These are phyloP conservation scores for Cardamine resedifolia DNA, from an alignment of 345 rosid species.

Conservation along the genomic window DNA sequence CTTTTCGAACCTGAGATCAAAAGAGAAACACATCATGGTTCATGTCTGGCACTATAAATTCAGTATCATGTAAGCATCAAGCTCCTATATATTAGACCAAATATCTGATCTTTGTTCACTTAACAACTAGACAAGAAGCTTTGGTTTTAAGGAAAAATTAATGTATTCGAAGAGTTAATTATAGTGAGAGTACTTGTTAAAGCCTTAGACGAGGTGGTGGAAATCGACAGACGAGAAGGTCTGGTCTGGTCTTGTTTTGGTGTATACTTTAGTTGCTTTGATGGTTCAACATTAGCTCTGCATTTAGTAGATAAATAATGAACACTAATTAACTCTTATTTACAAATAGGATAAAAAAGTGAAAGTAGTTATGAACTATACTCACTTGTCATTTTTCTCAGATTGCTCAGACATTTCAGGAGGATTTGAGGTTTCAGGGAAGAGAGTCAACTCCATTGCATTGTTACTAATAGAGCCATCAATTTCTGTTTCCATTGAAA, in stretches of 20 bases:
- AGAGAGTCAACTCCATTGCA: conserved; percentile 60
- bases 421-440: conserved; percentile 57
- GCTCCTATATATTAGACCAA: neutral
- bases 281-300: conserved; percentile 36
- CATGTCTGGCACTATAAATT: neutral
- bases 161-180: neutral
- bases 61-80: neutral
- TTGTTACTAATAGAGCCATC: conserved; percentile 53
- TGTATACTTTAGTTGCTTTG: conserved; percentile 54
- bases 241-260: conserved; percentile 40
- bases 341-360: neutral
- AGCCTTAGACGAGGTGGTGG: conserved; percentile 44
- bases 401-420: neutral
- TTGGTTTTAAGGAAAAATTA: neutral
- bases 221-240: conserved; percentile 46
- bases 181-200: conserved; percentile 43
- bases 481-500: conserved; percentile 78
- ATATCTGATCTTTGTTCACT: neutral
- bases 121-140: neutral
- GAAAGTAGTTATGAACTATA: conserved; percentile 1
- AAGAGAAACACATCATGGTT: neutral
- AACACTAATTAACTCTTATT: neutral
- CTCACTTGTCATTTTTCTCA: conserved; percentile 50
- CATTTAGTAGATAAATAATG: conserved; percentile 13
- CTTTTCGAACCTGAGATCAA: conserved; percentile 3